Base-by-base conservation (phyloP, 163 green algal genomes). In the Prototheca wickerhamii region DNA sequence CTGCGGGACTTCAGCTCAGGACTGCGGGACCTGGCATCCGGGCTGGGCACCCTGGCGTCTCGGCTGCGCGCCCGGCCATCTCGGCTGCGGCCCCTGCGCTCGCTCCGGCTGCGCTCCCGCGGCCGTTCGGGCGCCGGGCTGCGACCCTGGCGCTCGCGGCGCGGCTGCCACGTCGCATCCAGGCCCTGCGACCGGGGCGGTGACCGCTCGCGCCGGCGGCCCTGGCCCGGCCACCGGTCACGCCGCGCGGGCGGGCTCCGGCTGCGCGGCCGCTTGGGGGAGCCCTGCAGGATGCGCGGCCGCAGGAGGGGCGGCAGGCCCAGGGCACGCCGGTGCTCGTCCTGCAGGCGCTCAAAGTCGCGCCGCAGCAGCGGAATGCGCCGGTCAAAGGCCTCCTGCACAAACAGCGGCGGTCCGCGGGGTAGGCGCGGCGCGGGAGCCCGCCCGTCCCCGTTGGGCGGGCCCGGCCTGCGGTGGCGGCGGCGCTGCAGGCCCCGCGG, bases 331-430 rank as follows among this genome's bases (percentile, higher is more conserved):
- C 61, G 58, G 33, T 68, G 72, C n/a, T 74, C 57, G 29, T 68
- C 55, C 31, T 79, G 72, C 55, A 68, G 29, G 5, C 34, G 44
- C 51, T 75, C 61, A 75, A 79, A 79, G 15, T 79, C 64, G 26
- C 29, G 43, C 29, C 49, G 56, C 2, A 40, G n/a, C 26, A 78
- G 25, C 2, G 71, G 71, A 26, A 65, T 52, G 5, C 40, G 23
- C 10, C 65, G 42, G 49, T 73, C 53, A 68, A 72, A 78, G 2
- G 71, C 65, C 20, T 31, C 5, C 21, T 43, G 32, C 35, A 78
- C 43, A 29, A 78, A 78, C 23, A 67, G 29, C 30, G 34, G 44
- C 7, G 71, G 71, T 0, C 65, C 60, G 7, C 55, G 40, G 1
- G 68, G 63, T 43, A 72, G 30, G 42, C 59, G 37, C 10, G 49